A percentile compares a stretch with the other conserved stretches of the same genome.
Evolutionary conservation across 345 rosid genomes (phyloP).

Genomic region (Pistacia atlantica): DNA sequence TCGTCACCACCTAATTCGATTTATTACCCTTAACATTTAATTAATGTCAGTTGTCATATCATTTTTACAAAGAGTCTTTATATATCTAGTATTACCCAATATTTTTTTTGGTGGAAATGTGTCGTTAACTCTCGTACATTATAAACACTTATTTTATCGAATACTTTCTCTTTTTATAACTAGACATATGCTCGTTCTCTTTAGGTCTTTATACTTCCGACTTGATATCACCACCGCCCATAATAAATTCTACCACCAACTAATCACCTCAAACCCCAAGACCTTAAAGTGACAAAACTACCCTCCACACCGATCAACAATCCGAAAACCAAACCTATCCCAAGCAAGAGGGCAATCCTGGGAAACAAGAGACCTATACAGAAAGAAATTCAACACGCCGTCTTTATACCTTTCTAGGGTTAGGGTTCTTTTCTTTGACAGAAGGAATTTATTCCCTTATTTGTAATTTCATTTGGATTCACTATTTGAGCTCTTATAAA

Average conservation of each 20-base stretch:
- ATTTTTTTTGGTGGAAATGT: too few species aligned
- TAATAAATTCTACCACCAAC: neutral
- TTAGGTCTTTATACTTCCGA: too few species aligned
- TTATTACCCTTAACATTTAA: too few species aligned
- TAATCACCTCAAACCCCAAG: neutral
- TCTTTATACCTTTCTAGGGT: slow-evolving; percentile 10
- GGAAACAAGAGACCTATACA: neutral
- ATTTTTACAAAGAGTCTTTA: too few species aligned
- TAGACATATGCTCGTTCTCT: too few species aligned
- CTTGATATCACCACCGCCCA: slow-evolving; percentile 11
- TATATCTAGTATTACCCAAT: too few species aligned
- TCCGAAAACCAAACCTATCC: neutral
- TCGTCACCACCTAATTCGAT: too few species aligned
- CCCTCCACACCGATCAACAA: neutral
- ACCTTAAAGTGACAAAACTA: neutral
- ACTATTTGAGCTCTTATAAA: neutral
- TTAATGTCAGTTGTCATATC: too few species aligned
- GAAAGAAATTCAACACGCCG: neutral
- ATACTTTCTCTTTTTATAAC: too few species aligned
- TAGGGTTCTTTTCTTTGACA: slow-evolving; percentile 13
- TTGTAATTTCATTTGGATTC: neutral
- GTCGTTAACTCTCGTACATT: too few species aligned
- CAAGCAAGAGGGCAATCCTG: neutral
- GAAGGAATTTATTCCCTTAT: neutral
- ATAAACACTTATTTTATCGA: neutral